Evolutionary conservation across 805 yeast genomes (phyloP).

Genomic region (Saturnispora silvae): DNA sequence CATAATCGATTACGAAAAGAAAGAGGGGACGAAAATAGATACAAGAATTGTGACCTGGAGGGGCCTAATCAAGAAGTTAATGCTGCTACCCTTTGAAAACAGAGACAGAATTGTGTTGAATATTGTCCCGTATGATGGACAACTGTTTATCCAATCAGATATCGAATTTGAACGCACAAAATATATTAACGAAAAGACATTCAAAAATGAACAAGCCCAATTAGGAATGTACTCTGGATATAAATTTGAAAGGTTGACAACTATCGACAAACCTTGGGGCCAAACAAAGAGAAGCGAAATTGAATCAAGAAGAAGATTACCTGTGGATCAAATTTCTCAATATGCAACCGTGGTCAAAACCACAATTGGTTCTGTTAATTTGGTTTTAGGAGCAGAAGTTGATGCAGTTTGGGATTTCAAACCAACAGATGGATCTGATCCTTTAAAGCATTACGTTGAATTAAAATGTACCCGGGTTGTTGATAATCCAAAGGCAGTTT

Average conservation of each 20-base stretch:
- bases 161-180: slow-evolving; percentile 22
- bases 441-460: slow-evolving; percentile 71
- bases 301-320: slow-evolving; percentile 50
- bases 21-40: slow-evolving; percentile 33
- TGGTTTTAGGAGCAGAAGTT: slow-evolving; percentile 80
- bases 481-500: slow-evolving; percentile 44
- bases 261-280: slow-evolving; percentile 69
- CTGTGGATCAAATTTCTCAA: slow-evolving; percentile 66
- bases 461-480: slow-evolving; percentile 62
- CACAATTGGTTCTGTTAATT: slow-evolving; percentile 63
- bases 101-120: slow-evolving; percentile 51
- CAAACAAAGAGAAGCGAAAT: slow-evolving; percentile 53
- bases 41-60: slow-evolving; percentile 74
- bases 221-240: slow-evolving; percentile 57
- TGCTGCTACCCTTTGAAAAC: slow-evolving; percentile 54
- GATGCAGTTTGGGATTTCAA: slow-evolving; percentile 83
- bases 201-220: slow-evolving; percentile 24
- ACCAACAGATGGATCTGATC: slow-evolving; percentile 36
- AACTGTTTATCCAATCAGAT: slow-evolving; percentile 48
- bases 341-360: slow-evolving; percentile 73
- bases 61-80: slow-evolving; percentile 67
- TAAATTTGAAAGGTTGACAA: slow-evolving; percentile 74
- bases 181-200: slow-evolving; percentile 22
- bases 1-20: slow-evolving; percentile 44
- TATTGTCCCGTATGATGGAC: slow-evolving; percentile 64